Evolutionary conservation across 2,329 filamentous ascomycete genomes (phyloP), one percentile per base, ranked within the genome.

Genomic region (Calonectria montana): DNA sequence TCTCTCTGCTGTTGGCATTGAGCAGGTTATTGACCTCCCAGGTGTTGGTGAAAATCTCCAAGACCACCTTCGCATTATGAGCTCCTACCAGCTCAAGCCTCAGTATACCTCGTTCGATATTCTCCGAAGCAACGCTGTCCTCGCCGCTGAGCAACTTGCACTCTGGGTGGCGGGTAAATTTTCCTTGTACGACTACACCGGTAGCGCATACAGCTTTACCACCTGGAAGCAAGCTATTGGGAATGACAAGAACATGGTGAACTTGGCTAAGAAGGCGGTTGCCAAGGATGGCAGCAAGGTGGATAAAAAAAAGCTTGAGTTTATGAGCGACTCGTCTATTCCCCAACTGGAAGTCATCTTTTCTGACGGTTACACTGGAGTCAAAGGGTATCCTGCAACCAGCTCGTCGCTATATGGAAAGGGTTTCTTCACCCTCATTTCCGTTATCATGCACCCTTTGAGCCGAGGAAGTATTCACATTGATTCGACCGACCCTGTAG

Each of bases 401-500:
- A 80, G 70, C 0, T 77, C 75, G 0, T 55, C 74, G 1, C 75
- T 77, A 12, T 77, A 68, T 13, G 75, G 75, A 3, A 71, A 77
- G 23, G 67, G 83, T 43, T 84, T 83, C 68, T 75, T 85, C 39
- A 88, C 89, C 16, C 84, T 89, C 70, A 88, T 88, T 74, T 86
- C 87, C 0, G 90, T 90, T 71, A 88, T 91, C 29, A 89, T 89
- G 66, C 91, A 92, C 68, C 91, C 91, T 0, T 88, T 90, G 75
- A 90, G 77, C 21, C 74, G 75, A 0, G 77, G 77, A 5, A 77
- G 65, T 55, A 67, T 78, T 0, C 77, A 78, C 45, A 77, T 78
- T 39, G 68, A 77, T 57, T 65, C 77, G 25, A 37, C 64, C 5
- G 65, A 73, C 13, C 71, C 74, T 8, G 18, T 55, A 6, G 76